Conservation (phyloP, 495 filamentous ascomycete genomes). For the Venustampulla echinocandica region DNA sequence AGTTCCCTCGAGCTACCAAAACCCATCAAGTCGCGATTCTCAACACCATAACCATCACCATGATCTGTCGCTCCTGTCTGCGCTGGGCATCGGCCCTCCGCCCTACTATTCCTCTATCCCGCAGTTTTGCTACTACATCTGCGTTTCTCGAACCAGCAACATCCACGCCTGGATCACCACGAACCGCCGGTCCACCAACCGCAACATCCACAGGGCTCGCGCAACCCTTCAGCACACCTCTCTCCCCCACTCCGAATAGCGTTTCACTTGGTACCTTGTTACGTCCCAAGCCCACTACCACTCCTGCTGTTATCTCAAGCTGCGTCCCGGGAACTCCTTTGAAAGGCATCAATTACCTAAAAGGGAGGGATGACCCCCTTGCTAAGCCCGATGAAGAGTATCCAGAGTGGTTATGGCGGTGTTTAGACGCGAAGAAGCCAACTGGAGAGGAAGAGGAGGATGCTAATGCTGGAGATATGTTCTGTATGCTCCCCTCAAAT, state of each 20-base stretch:
- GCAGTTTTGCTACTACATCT: background rate
- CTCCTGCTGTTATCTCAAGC: slow-evolving; percentile 31
- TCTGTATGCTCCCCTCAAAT: slow-evolving; percentile 51
- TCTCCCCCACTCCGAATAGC: slow-evolving; percentile 31
- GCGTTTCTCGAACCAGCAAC: slow-evolving; percentile 14
- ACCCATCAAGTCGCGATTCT: background rate
- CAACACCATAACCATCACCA: slow-evolving; percentile 12
- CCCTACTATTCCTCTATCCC: slow-evolving; percentile 3
- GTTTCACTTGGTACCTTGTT: slow-evolving; percentile 7
- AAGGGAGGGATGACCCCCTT: slow-evolving; percentile 56
- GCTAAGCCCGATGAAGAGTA: slow-evolving; percentile 80
- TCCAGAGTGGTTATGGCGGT: slow-evolving; percentile 82
- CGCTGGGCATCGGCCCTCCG: slow-evolving; percentile 3
- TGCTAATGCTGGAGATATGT: slow-evolving; percentile 50
- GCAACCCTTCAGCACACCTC: slow-evolving; percentile 43
- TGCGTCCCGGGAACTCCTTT: slow-evolving; percentile 64
- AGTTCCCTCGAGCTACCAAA: slow-evolving; percentile 8
- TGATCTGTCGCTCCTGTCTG: slow-evolving; percentile 28
- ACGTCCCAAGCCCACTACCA: slow-evolving; percentile 26
- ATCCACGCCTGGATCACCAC: no score
- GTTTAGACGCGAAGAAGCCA: slow-evolving; percentile 48
- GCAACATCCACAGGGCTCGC: slow-evolving; percentile 40
- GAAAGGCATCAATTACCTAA: slow-evolving; percentile 80
- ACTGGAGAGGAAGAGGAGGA: slow-evolving; percentile 29
- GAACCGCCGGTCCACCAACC: no score